phyloP scores from a whole-genome alignment of 345 rosid genomes.

The Reutealis trisperma region DNA sequence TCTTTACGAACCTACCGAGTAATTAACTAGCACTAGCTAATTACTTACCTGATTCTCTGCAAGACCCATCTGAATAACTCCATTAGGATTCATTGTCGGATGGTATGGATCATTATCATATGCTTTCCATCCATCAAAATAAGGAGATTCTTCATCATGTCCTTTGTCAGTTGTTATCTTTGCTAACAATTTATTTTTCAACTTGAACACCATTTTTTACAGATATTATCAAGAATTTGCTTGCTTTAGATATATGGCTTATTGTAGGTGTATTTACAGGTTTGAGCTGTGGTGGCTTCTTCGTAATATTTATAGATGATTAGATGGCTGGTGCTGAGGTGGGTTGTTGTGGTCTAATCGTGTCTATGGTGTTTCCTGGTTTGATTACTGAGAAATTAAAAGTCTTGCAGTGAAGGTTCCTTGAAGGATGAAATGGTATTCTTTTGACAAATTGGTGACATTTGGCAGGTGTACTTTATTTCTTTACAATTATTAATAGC shows the following conservation, averaged over 20 bases:
- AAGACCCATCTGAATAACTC: constrained; percentile 98
- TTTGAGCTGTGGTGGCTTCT: too few relatives aligned
- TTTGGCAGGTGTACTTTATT: constrained; percentile 5
- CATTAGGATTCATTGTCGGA: constrained; percentile 54
- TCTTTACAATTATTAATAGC: too few relatives aligned
- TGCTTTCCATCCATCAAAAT: constrained; percentile 94
- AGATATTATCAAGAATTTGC: neutral
- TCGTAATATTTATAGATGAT: neutral
- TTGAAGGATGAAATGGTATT: constrained; percentile 7
- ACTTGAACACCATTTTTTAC: constrained; percentile 27
- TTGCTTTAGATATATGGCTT: too few relatives aligned
- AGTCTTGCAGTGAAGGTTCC: neutral
- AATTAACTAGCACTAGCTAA: too few relatives aligned
- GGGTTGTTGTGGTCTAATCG: neutral
- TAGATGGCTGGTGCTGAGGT: too few relatives aligned
- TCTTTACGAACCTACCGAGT: too few relatives aligned
- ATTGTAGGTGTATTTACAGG: too few relatives aligned
- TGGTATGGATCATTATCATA: constrained; percentile 71
- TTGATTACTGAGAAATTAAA: neutral
- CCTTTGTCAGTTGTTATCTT: constrained; percentile 66
- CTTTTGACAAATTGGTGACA: constrained; percentile 10
- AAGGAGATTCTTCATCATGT: constrained; percentile 73
- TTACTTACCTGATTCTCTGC: constrained; percentile 79
- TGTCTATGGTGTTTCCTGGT: neutral
- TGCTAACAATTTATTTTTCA: constrained; percentile 45